Conservation (phyloP, 768 basidiomycete species). For the Termitomyces sp. region DNA sequence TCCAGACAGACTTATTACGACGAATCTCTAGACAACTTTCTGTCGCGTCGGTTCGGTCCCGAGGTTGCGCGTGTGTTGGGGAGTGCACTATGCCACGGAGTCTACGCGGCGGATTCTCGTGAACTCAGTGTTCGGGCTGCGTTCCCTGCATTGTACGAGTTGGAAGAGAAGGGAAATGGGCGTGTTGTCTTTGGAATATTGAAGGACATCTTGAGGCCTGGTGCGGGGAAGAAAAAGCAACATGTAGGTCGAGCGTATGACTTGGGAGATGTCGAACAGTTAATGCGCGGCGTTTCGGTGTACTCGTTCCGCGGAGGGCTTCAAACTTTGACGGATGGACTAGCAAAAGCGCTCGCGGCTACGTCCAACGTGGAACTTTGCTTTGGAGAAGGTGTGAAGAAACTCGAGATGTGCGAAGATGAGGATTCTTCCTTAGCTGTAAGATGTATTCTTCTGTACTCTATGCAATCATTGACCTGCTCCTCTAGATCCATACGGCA, state of each 20-base stretch:
- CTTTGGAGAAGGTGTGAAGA: constrained; percentile 34
- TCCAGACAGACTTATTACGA: constrained; percentile 33
- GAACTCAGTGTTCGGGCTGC: constrained; percentile 71
- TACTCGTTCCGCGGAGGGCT: constrained; percentile 83
- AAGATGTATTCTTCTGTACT: constrained; percentile 8
- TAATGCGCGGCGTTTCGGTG: constrained; percentile 63
- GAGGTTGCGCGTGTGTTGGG: constrained; percentile 72
- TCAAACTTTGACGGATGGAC: constrained; percentile 54
- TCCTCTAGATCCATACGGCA: constrained; percentile 5
- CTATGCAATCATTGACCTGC: not conserved
- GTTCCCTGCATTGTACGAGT: constrained; percentile 71
- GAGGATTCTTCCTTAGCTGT: constrained; percentile 42
- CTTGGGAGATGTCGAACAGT: constrained; percentile 42
- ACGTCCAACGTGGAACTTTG: constrained; percentile 59
- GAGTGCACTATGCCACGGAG: constrained; percentile 85
- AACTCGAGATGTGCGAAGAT: constrained; percentile 29
- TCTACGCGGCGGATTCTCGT: constrained; percentile 86
- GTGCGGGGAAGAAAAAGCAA: constrained; percentile 9
- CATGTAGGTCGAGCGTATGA: constrained; percentile 30
- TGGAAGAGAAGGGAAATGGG: constrained; percentile 65
- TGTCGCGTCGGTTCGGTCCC: constrained; percentile 70
- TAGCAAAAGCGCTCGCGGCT: constrained; percentile 44
- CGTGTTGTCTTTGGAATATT: constrained; percentile 65
- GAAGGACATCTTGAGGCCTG: constrained; percentile 16
- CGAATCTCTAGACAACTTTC: constrained; percentile 78